Evolutionary conservation across 441 rosid genomes (phyloP).

Genomic region (Gossypium lobatum): DNA sequence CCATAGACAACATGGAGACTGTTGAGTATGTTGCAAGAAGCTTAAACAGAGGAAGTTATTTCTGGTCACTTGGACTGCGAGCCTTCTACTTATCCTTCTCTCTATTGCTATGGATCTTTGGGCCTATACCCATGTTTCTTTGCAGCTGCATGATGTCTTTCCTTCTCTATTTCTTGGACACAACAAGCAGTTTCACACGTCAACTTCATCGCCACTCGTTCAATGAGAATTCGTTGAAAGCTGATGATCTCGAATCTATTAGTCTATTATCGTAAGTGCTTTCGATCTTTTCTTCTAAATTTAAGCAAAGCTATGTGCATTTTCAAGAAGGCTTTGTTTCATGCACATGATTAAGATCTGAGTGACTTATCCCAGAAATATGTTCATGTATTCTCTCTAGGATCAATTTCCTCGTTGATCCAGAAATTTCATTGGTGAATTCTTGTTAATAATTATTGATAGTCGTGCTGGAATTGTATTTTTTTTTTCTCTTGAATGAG

Average conservation of each 20-base stretch:
- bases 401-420: neutral
- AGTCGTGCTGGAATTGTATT: neutral
- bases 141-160: conserved; percentile 57
- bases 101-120: conserved; percentile 80
- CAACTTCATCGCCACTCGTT: conserved; percentile 53
- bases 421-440: neutral
- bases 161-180: conserved; percentile 77
- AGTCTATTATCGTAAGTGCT: conserved; percentile 29
- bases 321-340: neutral
- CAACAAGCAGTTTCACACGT: conserved; percentile 57
- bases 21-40: conserved; percentile 66
- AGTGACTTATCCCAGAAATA: neutral
- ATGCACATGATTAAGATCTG: neutral
- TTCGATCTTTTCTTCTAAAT: neutral
- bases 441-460: neutral
- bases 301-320: neutral
- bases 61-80: conserved; percentile 86
- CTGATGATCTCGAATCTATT: conserved; percentile 40
- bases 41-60: conserved; percentile 81
- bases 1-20: conserved; percentile 40
- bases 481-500: too few relatives aligned
- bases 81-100: conserved; percentile 87
- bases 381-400: neutral
- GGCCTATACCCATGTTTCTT: conserved; percentile 82
- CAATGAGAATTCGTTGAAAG: conserved; percentile 24